A percentile compares a stretch with the other conserved stretches of the same genome.
Evolutionary conservation across 805 yeast genomes (phyloP).

Genomic region (Clavispora santaluciae): DNA sequence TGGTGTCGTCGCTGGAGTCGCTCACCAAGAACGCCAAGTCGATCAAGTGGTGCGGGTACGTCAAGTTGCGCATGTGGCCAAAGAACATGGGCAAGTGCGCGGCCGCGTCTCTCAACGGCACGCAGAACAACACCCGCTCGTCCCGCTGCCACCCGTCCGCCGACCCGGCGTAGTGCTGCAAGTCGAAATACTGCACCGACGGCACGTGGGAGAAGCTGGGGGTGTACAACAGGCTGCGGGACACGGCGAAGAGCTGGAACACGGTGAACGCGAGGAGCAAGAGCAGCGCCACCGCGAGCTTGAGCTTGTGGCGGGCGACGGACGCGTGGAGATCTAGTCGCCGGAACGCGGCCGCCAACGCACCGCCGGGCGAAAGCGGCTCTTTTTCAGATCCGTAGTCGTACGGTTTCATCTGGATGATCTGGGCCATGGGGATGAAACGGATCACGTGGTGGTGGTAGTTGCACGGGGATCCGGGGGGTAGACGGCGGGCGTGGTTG

Average conservation of each 20-base stretch:
- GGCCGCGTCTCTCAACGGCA: conserved; percentile 90
- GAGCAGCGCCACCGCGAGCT: conserved; percentile 6
- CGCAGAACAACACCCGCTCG: conserved; percentile 79
- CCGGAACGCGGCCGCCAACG: conserved; percentile 2
- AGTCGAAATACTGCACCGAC: conserved; percentile 65
- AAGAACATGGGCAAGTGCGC: conserved; percentile 87
- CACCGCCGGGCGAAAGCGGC: not conserved
- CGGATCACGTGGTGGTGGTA: not conserved
- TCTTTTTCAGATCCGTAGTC: conserved; percentile 11
- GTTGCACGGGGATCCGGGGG: not conserved
- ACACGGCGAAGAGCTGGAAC: conserved; percentile 13
- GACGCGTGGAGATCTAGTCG: conserved; percentile 4
- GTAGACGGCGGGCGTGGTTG: not conserved
- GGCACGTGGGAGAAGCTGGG: conserved; percentile 29
- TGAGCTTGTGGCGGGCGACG: conserved; percentile 11
- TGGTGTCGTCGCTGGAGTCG: conserved; percentile 85
- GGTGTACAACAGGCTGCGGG: conserved; percentile 18
- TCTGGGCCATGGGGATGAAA: conserved; percentile 6
- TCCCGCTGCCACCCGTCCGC: conserved; percentile 73
- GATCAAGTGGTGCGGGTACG: conserved; percentile 82
- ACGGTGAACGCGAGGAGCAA: conserved; percentile 8
- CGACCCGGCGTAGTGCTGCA: conserved; percentile 59
- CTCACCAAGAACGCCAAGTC: conserved; percentile 83
- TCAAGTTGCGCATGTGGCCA: conserved; percentile 68
- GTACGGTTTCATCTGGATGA: conserved; percentile 18